Conservation (phyloP, 345 rosid species). For the Clausena lansium region DNA sequence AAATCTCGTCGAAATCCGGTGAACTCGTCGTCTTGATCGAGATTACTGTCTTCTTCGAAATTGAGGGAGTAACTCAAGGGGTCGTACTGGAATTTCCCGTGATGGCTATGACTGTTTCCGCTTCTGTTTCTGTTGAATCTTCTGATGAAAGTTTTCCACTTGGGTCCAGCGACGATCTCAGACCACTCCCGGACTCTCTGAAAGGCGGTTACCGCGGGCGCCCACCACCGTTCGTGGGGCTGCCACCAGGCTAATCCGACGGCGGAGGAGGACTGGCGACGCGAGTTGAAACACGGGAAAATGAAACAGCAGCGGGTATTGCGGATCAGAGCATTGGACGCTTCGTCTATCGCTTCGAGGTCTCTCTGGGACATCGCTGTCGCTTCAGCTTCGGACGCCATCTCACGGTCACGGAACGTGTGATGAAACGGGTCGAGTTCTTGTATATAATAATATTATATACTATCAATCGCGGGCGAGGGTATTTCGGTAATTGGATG, state of each 20-base stretch:
- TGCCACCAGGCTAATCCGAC: constrained; percentile 58
- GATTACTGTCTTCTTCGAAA: constrained; percentile 67
- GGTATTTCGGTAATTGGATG: background rate
- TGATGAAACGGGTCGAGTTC: background rate
- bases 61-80: constrained; percentile 82
- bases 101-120: constrained; percentile 20
- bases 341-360: background rate
- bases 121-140: constrained; percentile 62
- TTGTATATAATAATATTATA: background rate
- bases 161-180: constrained; percentile 93
- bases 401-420: background rate
- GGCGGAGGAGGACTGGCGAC: constrained; percentile 32
- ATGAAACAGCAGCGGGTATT: constrained; percentile 53
- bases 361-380: background rate
- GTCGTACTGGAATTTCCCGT: constrained; percentile 76
- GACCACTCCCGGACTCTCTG: constrained; percentile 84
- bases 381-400: background rate
- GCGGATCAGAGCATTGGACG: constrained; percentile 23
- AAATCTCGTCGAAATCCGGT: constrained; percentile 48
- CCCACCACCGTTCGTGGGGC: constrained; percentile 53
- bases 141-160: constrained; percentile 93
- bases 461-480: background rate
- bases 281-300: constrained; percentile 52
- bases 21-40: constrained; percentile 30
- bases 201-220: constrained; percentile 41